A percentile compares a stretch with the other conserved stretches of the same genome.
phyloP scores from a whole-genome alignment of 441 rosid species.

The Viola pubescens region DNA sequence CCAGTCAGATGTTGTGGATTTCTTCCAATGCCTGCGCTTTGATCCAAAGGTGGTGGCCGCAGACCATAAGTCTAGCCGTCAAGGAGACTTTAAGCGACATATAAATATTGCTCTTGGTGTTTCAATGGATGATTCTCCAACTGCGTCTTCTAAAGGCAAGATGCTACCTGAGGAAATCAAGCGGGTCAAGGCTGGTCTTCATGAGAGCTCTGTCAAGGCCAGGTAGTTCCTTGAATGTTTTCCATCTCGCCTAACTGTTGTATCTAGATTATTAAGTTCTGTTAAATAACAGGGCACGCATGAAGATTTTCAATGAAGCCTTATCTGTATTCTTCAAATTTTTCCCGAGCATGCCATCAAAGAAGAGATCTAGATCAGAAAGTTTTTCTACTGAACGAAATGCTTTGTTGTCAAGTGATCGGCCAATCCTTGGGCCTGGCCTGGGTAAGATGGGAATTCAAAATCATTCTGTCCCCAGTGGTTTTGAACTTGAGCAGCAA shows the following conservation, averaged over 20 bases:
- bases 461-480: constrained; percentile 45
- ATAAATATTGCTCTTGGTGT: constrained; percentile 68
- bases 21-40: constrained; percentile 65
- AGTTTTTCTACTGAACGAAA: constrained; percentile 51
- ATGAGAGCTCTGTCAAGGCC: constrained; percentile 63
- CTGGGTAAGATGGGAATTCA: constrained; percentile 69
- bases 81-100: constrained; percentile 64
- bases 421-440: constrained; percentile 49
- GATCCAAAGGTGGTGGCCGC: constrained; percentile 72
- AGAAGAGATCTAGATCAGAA: constrained; percentile 87
- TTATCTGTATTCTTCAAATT: constrained; percentile 73
- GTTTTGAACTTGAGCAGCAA: constrained; percentile 71
- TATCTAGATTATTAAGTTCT: constrained; percentile 25
- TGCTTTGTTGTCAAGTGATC: constrained; percentile 49
- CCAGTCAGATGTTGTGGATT: constrained; percentile 65
- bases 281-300: constrained; percentile 69
- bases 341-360: constrained; percentile 70
- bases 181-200: constrained; percentile 56
- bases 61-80: constrained; percentile 72
- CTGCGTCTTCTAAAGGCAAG: constrained; percentile 58
- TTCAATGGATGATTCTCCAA: constrained; percentile 64
- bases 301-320: constrained; percentile 69
- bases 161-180: constrained; percentile 72
- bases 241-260: constrained; percentile 14
- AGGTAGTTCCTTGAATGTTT: constrained; percentile 51